Evolutionary conservation across 1,284 basidiomycete genomes (phyloP).

Genomic region (Irpex sp.): DNA sequence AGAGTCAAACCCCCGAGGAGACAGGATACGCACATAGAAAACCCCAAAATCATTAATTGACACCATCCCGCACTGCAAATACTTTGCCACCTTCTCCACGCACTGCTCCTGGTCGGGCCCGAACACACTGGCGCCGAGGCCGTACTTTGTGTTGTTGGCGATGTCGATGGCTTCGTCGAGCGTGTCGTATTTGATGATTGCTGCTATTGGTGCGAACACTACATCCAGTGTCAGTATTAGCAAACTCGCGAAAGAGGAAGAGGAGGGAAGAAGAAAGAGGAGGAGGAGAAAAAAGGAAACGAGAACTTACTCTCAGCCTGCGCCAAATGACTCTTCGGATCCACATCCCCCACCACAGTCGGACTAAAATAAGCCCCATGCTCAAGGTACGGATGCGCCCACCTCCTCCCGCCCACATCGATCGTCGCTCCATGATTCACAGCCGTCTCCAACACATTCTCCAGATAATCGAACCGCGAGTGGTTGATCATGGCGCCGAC

Average conservation of each 20-base stretch:
- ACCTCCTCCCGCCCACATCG: constrained; percentile 60
- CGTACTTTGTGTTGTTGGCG: constrained; percentile 84
- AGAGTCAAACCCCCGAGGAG: no score
- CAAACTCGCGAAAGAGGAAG: no score
- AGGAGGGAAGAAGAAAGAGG: no score
- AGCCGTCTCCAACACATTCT: constrained; percentile 68
- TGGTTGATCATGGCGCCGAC: constrained; percentile 76
- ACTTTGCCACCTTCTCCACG: constrained; percentile 63
- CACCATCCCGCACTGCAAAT: constrained; percentile 92
- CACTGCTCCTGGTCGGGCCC: constrained; percentile 76
- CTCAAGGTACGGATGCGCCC: constrained; percentile 59
- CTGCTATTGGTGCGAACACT: constrained; percentile 86
- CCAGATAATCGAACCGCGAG: constrained; percentile 66
- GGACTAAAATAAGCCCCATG: constrained; percentile 81
- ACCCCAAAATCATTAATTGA: constrained; percentile 93
- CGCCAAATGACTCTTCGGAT: constrained; percentile 71
- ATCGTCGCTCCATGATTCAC: constrained; percentile 68
- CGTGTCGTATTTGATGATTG: constrained; percentile 77
- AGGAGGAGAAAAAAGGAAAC: no score
- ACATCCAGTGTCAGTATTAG: background rate
- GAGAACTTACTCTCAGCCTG: constrained; percentile 80
- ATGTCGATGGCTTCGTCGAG: constrained; percentile 81
- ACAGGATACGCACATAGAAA: constrained; percentile 88
- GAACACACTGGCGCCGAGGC: constrained; percentile 95
- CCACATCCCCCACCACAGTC: constrained; percentile 82